Percentiles rank a stretch among this genome's conserved stretches.
Conservation (phyloP, 1,284 basidiomycete species). For the Hortiboletus rubellus region DNA sequence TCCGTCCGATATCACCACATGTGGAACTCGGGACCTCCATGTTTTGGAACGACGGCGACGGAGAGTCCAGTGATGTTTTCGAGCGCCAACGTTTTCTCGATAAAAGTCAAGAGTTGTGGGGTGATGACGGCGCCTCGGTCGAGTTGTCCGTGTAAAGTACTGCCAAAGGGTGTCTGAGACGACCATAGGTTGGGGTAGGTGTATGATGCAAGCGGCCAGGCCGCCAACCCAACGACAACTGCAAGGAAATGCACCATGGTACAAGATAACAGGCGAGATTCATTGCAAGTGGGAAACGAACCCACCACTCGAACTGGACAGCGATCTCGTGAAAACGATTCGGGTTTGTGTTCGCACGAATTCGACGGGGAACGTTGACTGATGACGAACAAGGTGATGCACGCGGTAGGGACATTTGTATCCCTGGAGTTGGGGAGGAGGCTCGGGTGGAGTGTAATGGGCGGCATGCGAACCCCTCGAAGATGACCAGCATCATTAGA, state of each 20-base stretch:
- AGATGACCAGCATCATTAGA: no score
- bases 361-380: not conserved
- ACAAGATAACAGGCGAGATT: no score
- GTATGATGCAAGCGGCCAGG: slow-evolving; percentile 12
- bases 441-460: no score
- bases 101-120: slow-evolving; percentile 18
- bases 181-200: not conserved
- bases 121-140: slow-evolving; percentile 13
- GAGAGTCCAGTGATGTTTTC: slow-evolving; percentile 29
- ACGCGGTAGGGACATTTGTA: no score
- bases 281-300: no score
- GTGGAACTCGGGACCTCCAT: slow-evolving; percentile 22
- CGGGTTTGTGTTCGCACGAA: slow-evolving; percentile 47
- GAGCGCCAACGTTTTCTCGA: slow-evolving; percentile 16
- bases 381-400: slow-evolving; percentile 65
- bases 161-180: not conserved
- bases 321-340: slow-evolving; percentile 74
- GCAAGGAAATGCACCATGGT: slow-evolving; percentile 13
- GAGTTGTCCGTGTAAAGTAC: not conserved
- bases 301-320: slow-evolving; percentile 47
- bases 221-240: slow-evolving; percentile 10
- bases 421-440: no score
- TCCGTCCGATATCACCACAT: slow-evolving; percentile 27
- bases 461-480: no score
- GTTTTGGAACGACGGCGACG: slow-evolving; percentile 18